Conservation (phyloP, 2,329 filamentous ascomycete genomes). For the Ophiosphaerella herpotricha region DNA sequence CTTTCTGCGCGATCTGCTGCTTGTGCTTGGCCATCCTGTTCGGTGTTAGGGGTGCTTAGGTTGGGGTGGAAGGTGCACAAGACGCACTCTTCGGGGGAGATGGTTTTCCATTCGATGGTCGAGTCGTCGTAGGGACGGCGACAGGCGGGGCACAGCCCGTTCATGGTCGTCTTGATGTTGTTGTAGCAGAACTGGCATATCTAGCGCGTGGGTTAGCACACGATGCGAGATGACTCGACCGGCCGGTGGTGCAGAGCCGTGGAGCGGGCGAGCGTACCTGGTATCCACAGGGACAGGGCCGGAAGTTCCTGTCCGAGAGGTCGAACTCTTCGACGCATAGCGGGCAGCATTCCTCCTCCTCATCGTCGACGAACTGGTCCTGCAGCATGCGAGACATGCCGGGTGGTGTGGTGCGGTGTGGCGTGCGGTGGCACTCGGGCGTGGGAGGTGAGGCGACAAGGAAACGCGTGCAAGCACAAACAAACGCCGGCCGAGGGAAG, state of each 20-base stretch:
- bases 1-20: slow-evolving; percentile 76
- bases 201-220: slow-evolving; percentile 47
- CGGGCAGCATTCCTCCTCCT: slow-evolving; percentile 69
- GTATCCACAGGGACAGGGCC: slow-evolving; percentile 95
- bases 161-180: slow-evolving; percentile 98
- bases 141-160: slow-evolving; percentile 96
- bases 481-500: slow-evolving; percentile 39
- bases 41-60: slow-evolving; percentile 24
- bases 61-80: slow-evolving; percentile 12
- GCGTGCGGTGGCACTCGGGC: slow-evolving; percentile 29
- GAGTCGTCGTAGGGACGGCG: slow-evolving; percentile 94
- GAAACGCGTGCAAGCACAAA: slow-evolving; percentile 26
- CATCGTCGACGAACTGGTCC: slow-evolving; percentile 60
- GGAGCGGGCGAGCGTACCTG: slow-evolving; percentile 67
- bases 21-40: slow-evolving; percentile 73
- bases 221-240: slow-evolving; percentile 8
- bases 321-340: slow-evolving; percentile 99
- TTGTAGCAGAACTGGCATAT: slow-evolving; percentile 99
- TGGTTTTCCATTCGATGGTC: slow-evolving; percentile 94
- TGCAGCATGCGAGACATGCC: slow-evolving; percentile 56
- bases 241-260: slow-evolving; percentile 7
- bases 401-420: slow-evolving; percentile 11
- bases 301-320: slow-evolving; percentile 94
- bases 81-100: slow-evolving; percentile 90
- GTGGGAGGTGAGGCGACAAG: slow-evolving; percentile 7